phyloP scores from a whole-genome alignment of 139 green algal species.

The Chlorokybus atmophyticus region DNA sequence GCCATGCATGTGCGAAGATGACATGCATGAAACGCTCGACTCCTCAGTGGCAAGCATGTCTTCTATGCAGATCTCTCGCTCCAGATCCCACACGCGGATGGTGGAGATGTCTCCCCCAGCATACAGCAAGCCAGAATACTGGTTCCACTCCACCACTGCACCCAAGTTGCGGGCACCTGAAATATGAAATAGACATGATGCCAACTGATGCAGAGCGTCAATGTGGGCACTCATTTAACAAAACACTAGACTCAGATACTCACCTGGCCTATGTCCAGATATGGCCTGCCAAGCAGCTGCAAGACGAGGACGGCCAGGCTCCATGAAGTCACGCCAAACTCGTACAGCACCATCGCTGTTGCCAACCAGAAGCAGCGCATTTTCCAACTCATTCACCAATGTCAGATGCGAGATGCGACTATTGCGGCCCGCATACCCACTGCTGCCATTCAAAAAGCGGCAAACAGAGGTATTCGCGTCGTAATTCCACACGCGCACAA shows the following conservation, averaged over 20 bases:
- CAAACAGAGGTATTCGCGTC: no score
- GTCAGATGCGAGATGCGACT: no score
- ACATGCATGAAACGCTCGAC: not conserved
- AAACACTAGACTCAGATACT: not conserved
- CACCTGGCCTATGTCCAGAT: not conserved
- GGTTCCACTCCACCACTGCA: slow-evolving; percentile 14
- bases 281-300: slow-evolving; percentile 11
- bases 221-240: no score
- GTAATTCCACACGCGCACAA: not conserved
- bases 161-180: not conserved
- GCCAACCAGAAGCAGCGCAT: not conserved
- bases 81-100: slow-evolving; percentile 20
- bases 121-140: slow-evolving; percentile 10
- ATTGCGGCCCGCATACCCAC: no score
- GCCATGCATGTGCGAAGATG: no score
- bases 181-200: no score
- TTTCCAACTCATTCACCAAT: not conserved
- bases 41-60: slow-evolving; percentile 1
- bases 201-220: no score
- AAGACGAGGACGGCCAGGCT: not conserved
- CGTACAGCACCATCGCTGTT: slow-evolving; percentile 17
- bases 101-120: slow-evolving; percentile 7
- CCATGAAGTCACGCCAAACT: slow-evolving; percentile 12
- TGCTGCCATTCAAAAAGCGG: no score
- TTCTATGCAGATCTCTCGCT: slow-evolving; percentile 9